Conservation (phyloP, 257 asterid species). For the Pogostemon cablin region DNA sequence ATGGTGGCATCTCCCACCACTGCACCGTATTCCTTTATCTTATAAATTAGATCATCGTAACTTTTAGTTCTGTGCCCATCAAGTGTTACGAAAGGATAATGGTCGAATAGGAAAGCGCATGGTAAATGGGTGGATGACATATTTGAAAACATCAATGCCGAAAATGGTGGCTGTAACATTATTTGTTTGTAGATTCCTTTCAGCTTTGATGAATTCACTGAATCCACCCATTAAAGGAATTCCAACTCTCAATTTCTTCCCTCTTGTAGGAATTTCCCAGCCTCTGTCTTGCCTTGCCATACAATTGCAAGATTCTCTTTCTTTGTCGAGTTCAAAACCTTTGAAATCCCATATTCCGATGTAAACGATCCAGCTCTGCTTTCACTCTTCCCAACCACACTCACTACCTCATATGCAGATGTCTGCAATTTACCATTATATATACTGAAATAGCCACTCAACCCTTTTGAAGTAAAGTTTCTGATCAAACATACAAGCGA, state of each 20-base stretch:
- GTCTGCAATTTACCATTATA: constrained; percentile 43
- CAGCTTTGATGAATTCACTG: constrained; percentile 41
- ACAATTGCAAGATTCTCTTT: constrained; percentile 40
- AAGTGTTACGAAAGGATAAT: constrained; percentile 24
- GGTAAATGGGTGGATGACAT: constrained; percentile 43
- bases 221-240: constrained; percentile 45
- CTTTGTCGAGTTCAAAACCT: constrained; percentile 20
- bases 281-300: constrained; percentile 56
- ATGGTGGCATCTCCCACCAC: constrained; percentile 52
- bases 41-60: constrained; percentile 40
- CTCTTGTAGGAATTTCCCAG: constrained; percentile 47
- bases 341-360: constrained; percentile 36
- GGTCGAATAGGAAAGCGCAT: constrained; percentile 37
- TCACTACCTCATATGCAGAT: constrained; percentile 50
- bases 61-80: constrained; percentile 22
- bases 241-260: constrained; percentile 43
- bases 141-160: constrained; percentile 46
- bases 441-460: constrained; percentile 50
- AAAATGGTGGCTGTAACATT: constrained; percentile 42
- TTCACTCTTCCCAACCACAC: constrained; percentile 43
- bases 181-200: constrained; percentile 34
- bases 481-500: constrained; percentile 34
- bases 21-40: constrained; percentile 40
- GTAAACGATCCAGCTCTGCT: constrained; percentile 50
- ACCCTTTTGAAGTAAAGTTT: constrained; percentile 38